A percentile compares a stretch with the other conserved stretches of the same genome.
phyloP scores from a whole-genome alignment of 139 green algal species.

The Mesotaenium endlicherianum region DNA sequence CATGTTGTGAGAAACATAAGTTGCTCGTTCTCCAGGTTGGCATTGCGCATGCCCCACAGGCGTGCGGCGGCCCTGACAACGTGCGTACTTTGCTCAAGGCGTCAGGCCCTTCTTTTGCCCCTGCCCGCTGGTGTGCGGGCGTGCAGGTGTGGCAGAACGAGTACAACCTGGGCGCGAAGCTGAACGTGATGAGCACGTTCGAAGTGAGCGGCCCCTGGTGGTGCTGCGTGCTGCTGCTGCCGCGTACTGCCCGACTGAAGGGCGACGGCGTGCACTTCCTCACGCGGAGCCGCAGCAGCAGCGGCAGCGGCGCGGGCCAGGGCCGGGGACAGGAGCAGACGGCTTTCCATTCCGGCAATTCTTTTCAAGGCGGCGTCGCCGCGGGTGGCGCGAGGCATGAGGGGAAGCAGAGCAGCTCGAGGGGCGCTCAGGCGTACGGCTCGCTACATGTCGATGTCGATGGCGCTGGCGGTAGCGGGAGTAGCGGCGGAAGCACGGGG shows the following conservation, averaged over 20 bases:
- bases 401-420: too few species aligned
- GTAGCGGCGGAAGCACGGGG: too few species aligned
- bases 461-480: too few species aligned
- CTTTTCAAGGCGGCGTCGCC: too few species aligned
- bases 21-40: background rate
- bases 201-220: slow-evolving; percentile 60
- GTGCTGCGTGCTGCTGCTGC: slow-evolving; percentile 54
- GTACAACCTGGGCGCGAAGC: slow-evolving; percentile 57
- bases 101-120: background rate
- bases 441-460: too few species aligned
- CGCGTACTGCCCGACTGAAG: background rate
- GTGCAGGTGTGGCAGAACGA: slow-evolving; percentile 53
- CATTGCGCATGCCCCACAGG: background rate
- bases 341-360: too few species aligned
- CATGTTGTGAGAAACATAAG: background rate
- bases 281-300: background rate
- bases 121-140: background rate
- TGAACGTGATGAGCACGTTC: slow-evolving; percentile 63
- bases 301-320: background rate
- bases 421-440: too few species aligned
- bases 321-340: too few species aligned
- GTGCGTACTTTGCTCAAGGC: background rate
- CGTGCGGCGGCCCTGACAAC: background rate
- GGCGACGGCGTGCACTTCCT: slow-evolving; percentile 25
- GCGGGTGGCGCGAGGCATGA: too few species aligned